These are phyloP conservation scores for Gamarada debralockiae DNA, from an alignment of 495 filamentous ascomycete genomes.

Conservation along the genomic window DNA sequence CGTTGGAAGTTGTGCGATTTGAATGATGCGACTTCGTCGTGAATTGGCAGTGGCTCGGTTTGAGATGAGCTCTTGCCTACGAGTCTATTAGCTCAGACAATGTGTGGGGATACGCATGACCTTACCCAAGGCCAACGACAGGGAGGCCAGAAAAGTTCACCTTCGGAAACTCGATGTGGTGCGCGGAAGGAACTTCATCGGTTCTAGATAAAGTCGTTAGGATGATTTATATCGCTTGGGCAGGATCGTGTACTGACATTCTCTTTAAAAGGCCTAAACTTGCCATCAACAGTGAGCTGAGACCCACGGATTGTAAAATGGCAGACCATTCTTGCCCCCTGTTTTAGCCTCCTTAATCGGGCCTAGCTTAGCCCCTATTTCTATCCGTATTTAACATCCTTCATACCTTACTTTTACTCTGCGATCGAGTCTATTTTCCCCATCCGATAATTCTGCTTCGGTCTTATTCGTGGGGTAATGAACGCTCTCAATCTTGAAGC, in stretches of 20 bases:
- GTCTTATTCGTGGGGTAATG: constrained; percentile 13
- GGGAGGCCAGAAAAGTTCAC: no score
- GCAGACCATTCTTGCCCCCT: no score
- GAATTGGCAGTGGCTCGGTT: constrained; percentile 17
- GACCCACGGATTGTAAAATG: constrained; percentile 19
- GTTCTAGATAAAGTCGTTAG: constrained; percentile 5
- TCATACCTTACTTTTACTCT: no score
- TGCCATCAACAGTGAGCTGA: constrained; percentile 22
- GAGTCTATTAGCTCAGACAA: no score
- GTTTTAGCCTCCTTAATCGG: no score
- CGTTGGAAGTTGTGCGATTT: constrained; percentile 16
- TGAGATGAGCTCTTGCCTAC: constrained; percentile 2
- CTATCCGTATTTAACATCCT: no score
- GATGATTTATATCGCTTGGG: no score
- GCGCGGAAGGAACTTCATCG: constrained; percentile 16
- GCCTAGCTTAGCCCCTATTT: no score
- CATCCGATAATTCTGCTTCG: constrained; percentile 21
- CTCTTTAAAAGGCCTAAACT: constrained; percentile 23
- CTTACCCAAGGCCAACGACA: no score
- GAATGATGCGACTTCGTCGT: constrained; percentile 21
- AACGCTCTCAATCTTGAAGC: constrained; percentile 14
- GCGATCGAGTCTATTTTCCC: no score
- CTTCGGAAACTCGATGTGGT: no score
- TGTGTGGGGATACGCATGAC: no score
- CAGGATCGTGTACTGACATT: constrained; percentile 9